These are phyloP conservation scores for Rhynchospora breviuscula DNA, from an alignment of 176 grass and related monocot species.

Conservation along the genomic window DNA sequence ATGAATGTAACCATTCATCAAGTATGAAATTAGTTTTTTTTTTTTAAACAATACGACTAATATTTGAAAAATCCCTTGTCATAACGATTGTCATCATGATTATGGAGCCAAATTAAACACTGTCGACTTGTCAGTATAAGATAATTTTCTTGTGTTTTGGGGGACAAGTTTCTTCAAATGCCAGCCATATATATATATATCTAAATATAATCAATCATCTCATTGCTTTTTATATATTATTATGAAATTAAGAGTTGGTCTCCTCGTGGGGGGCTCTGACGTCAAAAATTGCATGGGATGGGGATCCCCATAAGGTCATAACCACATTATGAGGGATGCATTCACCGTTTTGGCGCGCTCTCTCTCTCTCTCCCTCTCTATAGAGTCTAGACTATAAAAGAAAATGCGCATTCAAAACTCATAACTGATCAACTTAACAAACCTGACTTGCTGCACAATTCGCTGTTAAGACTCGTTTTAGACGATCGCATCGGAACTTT, in stretches of 20 bases:
- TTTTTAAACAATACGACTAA: no score
- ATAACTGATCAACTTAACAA: not conserved
- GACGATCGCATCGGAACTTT: not conserved
- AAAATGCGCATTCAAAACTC: not conserved
- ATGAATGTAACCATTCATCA: no score
- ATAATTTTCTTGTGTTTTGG: not conserved
- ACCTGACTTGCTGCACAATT: not conserved
- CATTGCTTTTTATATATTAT: not conserved
- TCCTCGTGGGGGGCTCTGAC: slow-evolving; percentile 5
- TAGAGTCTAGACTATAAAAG: not conserved
- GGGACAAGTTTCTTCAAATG: no score
- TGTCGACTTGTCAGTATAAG: not conserved
- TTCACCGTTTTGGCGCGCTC: not conserved
- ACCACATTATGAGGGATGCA: not conserved
- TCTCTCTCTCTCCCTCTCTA: not conserved
- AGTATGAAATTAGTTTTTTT: no score
- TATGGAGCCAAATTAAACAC: no score
- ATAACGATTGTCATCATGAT: no score
- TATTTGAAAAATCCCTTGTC: no score
- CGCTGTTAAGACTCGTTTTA: not conserved
- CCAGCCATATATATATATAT: not conserved
- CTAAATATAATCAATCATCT: not conserved
- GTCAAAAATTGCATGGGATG: slow-evolving; percentile 1
- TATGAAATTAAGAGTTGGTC: not conserved
- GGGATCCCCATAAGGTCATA: not conserved